A percentile compares a stretch with the other conserved stretches of the same genome.
These are phyloP conservation scores for Metroxylon sagu DNA, from an alignment of 176 grass and related monocot species.

Conservation along the genomic window DNA sequence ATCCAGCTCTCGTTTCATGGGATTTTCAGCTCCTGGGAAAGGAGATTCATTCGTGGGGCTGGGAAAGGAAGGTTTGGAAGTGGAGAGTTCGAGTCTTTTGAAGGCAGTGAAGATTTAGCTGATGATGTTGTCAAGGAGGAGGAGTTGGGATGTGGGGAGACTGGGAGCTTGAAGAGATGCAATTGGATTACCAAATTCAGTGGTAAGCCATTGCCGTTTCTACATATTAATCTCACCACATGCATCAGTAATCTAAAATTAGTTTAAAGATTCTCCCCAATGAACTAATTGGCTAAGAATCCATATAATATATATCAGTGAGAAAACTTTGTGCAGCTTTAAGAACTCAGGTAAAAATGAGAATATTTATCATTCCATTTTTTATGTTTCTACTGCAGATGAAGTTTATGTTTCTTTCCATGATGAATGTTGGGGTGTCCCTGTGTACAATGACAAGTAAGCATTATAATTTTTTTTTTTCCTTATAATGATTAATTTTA, in stretches of 20 bases:
- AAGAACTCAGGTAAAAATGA: too few species aligned
- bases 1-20: slow-evolving; percentile 46
- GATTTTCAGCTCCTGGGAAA: slow-evolving; percentile 49
- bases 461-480: not conserved
- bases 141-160: slow-evolving; percentile 39
- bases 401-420: slow-evolving; percentile 79
- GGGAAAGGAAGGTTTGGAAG: slow-evolving; percentile 37
- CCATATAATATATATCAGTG: too few species aligned
- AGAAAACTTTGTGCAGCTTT: too few species aligned
- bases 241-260: too few species aligned
- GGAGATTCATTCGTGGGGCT: slow-evolving; percentile 28
- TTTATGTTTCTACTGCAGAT: slow-evolving; percentile 33
- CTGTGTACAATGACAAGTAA: slow-evolving; percentile 77
- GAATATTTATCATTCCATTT: too few species aligned
- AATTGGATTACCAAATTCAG: slow-evolving; percentile 90
- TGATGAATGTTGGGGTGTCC: slow-evolving; percentile 85
- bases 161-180: slow-evolving; percentile 60
- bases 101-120: slow-evolving; percentile 23
- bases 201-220: slow-evolving; percentile 39
- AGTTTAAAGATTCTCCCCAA: too few species aligned
- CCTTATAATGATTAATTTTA: not conserved
- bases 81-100: slow-evolving; percentile 1
- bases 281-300: too few species aligned
- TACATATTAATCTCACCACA: too few species aligned
- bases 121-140: slow-evolving; percentile 33